A percentile compares a stretch with the other conserved stretches of the same genome.
These are phyloP conservation scores for Hirschfeldia incana DNA, from an alignment of 345 rosid species.

Conservation along the genomic window DNA sequence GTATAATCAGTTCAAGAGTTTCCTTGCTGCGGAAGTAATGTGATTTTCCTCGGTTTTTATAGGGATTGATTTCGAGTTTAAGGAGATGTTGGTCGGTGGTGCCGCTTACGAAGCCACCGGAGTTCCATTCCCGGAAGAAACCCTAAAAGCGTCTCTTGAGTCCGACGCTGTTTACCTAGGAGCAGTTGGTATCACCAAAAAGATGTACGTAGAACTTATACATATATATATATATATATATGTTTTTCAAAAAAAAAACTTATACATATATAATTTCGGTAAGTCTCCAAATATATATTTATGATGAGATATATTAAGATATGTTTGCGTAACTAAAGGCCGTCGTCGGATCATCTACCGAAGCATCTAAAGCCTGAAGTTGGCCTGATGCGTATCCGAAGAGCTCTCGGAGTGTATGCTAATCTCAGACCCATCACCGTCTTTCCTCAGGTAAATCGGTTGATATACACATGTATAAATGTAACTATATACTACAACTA, in stretches of 20 bases:
- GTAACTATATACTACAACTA: not conserved
- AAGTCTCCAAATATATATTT: not conserved
- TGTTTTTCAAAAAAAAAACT: too few relatives aligned
- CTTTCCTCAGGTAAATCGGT: not conserved
- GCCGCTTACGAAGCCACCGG: not conserved
- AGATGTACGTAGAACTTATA: not conserved
- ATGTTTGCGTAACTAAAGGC: not conserved
- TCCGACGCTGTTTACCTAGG: conserved; percentile 2
- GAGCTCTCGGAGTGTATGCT: not conserved
- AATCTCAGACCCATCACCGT: not conserved
- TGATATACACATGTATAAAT: not conserved
- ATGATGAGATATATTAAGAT: not conserved
- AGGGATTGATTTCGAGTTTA: not conserved
- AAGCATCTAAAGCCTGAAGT: not conserved
- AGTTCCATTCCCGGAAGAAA: not conserved
- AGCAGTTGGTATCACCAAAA: not conserved
- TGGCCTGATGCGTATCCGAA: not conserved
- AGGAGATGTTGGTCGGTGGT: not conserved
- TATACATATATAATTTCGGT: too few relatives aligned
- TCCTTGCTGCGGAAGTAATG: not conserved
- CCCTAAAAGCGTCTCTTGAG: not conserved
- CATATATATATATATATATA: too few relatives aligned
- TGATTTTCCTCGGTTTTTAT: not conserved
- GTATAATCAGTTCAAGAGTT: not conserved
- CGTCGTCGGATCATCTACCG: not conserved